Evolutionary conservation across 2,329 filamentous ascomycete genomes (phyloP).

Genomic region (Didymella lethalis): DNA sequence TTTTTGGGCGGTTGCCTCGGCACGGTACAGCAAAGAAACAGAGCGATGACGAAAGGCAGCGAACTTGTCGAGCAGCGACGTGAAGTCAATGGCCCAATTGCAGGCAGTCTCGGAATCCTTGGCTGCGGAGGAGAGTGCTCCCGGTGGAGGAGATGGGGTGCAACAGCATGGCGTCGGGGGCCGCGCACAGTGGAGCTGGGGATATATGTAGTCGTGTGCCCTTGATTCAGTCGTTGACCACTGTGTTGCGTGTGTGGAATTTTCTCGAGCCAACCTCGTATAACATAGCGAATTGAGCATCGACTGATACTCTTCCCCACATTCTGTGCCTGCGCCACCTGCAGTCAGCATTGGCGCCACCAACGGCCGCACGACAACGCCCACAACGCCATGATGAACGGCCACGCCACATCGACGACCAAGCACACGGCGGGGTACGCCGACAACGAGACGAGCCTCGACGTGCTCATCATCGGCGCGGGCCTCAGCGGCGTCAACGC

Average conservation of each 20-base stretch:
- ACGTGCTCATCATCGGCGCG: constrained; percentile 71
- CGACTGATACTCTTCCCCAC: constrained; percentile 4
- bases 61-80: constrained; percentile 4
- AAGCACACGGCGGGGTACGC: constrained; percentile 23
- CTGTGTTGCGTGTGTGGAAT: neutral
- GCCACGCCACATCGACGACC: constrained; percentile 19
- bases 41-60: constrained; percentile 14
- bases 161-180: neutral
- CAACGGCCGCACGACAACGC: neutral
- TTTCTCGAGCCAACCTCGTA: neutral
- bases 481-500: constrained; percentile 79
- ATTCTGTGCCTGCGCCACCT: constrained; percentile 3
- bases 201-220: constrained; percentile 8
- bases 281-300: neutral
- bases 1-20: constrained; percentile 2
- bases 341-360: constrained; percentile 15
- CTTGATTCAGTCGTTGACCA: neutral
- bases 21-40: constrained; percentile 1
- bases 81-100: constrained; percentile 4
- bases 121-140: constrained; percentile 10
- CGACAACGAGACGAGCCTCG: constrained; percentile 38
- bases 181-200: neutral
- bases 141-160: constrained; percentile 5
- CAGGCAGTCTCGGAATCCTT: constrained; percentile 14
- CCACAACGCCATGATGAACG: constrained; percentile 29